Evolutionary conservation across 148 eudicot genomes (phyloP), one percentile per base, ranked within the genome.

Genomic region (Cornus controversa): DNA sequence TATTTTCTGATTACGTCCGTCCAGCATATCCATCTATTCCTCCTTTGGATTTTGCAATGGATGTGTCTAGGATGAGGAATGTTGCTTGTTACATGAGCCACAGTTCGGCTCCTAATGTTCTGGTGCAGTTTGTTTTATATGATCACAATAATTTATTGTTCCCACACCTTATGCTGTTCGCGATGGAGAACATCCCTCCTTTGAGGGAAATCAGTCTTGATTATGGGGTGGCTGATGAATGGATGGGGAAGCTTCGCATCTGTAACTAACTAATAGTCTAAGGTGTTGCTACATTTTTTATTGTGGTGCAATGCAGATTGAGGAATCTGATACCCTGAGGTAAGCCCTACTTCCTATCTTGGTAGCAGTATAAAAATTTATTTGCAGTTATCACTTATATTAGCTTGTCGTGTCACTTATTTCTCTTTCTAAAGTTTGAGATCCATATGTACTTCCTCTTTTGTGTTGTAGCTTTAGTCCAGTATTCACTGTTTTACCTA

Each of bases 151-250:
- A 89, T 80, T 70, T 91, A 22, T 72, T 86, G 82, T 95, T 93
- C 79, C 98, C 98, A 50, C 97, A 87, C 74, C 83, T 91, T 25
- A 95, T 95, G 98, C 69, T 95, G 26, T 95, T 93, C 82, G 97
- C 98, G 8, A 85, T 90, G 91, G 98, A 95, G 81, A 90, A 86
- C 82, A 92, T 94, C 50, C 97, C 98, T 65, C 98, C 98, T 6
- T 74, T 94, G 91, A 90, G 94, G 75, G 98, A 94, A 79, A 91
- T 94, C 67, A 92, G 92, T 80, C 84, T 94, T 82, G 98, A 92
- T 86, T 94, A 94, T 82, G 97, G 97, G 26, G 93, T 90, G 45
- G 92, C 92, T 68, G 94, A 90, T 84, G 97, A 94, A 71, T 85
- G 87, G 79, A 77, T 83, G 10, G 95, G 87, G 76, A 92, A 90